Evolutionary conservation across 345 rosid genomes (phyloP).

Genomic region (Ceriops zippeliana): DNA sequence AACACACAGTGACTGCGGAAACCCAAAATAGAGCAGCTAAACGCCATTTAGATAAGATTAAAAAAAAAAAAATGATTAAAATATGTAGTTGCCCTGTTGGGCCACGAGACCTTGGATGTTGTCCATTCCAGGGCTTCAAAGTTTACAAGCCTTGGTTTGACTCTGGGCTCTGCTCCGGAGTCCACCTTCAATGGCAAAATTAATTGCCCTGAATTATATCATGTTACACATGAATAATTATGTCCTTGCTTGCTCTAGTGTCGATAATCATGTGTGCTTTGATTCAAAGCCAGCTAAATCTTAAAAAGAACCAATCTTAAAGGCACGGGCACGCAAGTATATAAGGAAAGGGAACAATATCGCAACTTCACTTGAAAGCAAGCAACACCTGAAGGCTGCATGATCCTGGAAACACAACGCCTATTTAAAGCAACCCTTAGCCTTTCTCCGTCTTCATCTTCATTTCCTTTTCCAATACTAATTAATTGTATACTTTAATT

Average conservation of each 20-base stretch:
- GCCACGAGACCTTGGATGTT: too few relatives aligned
- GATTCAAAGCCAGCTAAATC: conserved; percentile 11
- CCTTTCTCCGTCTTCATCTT: not conserved
- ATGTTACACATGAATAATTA: too few relatives aligned
- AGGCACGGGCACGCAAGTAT: conserved; percentile 7
- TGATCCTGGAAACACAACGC: not conserved
- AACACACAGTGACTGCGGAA: too few relatives aligned
- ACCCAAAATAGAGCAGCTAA: too few relatives aligned
- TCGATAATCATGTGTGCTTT: conserved; percentile 3
- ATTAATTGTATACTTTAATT: not conserved
- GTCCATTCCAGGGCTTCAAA: too few relatives aligned
- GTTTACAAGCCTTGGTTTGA: too few relatives aligned
- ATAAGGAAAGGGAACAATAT: not conserved
- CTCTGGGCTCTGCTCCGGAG: too few relatives aligned
- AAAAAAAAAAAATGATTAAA: too few relatives aligned
- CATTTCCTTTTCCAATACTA: not conserved
- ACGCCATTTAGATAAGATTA: too few relatives aligned
- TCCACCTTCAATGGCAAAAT: conserved; percentile 4
- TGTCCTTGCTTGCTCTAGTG: too few relatives aligned
- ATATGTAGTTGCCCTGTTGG: too few relatives aligned
- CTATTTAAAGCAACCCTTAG: not conserved
- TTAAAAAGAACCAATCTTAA: conserved; percentile 21
- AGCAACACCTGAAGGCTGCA: not conserved
- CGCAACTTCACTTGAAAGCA: conserved; percentile 20
- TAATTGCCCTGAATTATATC: not conserved